Conservation (phyloP, 768 basidiomycete genomes). For the Termitomyces bulborhizus region DNA sequence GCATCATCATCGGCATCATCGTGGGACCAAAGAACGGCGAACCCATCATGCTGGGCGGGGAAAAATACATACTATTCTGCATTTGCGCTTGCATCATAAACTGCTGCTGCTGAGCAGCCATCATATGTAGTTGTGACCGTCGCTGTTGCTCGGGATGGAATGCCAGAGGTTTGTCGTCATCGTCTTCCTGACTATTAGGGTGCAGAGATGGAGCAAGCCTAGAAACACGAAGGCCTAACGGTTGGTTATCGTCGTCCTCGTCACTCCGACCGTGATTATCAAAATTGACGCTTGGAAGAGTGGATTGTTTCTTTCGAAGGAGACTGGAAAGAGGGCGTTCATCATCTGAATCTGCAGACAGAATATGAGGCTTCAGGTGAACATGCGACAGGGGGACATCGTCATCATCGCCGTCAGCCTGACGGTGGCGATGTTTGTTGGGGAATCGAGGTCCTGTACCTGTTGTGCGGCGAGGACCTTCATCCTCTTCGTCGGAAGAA, state of each 20-base stretch:
- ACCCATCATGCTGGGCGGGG: conserved; percentile 58
- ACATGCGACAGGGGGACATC: conserved; percentile 70
- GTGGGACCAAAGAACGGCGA: conserved; percentile 63
- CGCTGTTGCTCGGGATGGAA: conserved; percentile 78
- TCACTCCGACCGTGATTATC: conserved; percentile 29
- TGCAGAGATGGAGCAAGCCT: conserved; percentile 27
- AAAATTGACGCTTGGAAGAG: conserved; percentile 37
- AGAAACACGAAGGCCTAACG: conserved; percentile 65
- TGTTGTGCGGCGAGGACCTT: conserved; percentile 48
- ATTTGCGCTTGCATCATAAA: conserved; percentile 76
- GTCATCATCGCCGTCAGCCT: conserved; percentile 50
- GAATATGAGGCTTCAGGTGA: conserved; percentile 34
- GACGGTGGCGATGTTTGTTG: conserved; percentile 18
- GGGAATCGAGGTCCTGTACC: conserved; percentile 52
- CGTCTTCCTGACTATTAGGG: conserved; percentile 32
- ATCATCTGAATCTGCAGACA: conserved; percentile 52
- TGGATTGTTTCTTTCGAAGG: conserved; percentile 38
- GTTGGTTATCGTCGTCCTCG: conserved; percentile 65
- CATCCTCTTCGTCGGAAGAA: conserved; percentile 62
- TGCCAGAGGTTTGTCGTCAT: conserved; percentile 67
- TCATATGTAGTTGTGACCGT: conserved; percentile 58
- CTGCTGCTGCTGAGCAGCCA: conserved; percentile 47
- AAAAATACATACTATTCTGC: conserved; percentile 72
- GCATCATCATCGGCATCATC: conserved; percentile 42
- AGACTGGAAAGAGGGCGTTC: conserved; percentile 66